Evolutionary conservation across 768 basidiomycete genomes (phyloP), one percentile per base, ranked within the genome.

Genomic region (Hortiboletus campestris): DNA sequence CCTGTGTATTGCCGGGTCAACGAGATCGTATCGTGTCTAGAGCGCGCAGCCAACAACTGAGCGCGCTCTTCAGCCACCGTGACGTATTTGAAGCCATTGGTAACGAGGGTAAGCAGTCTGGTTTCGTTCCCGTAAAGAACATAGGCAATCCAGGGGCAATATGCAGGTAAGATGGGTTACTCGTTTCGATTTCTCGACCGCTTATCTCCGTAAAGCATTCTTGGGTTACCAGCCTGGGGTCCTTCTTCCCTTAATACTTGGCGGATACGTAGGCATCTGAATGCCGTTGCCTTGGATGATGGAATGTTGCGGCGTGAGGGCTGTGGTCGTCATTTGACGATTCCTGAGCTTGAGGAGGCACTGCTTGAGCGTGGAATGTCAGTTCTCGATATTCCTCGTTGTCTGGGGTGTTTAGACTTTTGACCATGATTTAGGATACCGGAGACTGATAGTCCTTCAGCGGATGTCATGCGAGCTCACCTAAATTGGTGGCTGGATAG

Each of bases 1-100:
- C 92, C 0, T 93, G 91, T 66, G 79, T 94, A 51, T 80, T 94
- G 6, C 89, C 92, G 2, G 85, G 88, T 13, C 92, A 94, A 73
- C 83, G 76, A 66, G 68, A 86, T 75, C 74, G 93, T 74, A 76
- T 87, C 73, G 66, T 76, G 68, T 58, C 78, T 68, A 77, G 84
- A 74, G 69, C 78, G 64, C 61, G 79, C 71, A 65, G 82, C 36
- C 70, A 64, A 53, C 73, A 84, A 63, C 76, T 81, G 14, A 63
- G 73, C 6, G 73, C 76, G 54, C 63, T 77, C 2, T 52, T 69
- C 13, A 61, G 67, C n/a, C 72, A 81, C 54, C 72, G 72, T 20
- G 51, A 59, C 11, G 53, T 76, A 16, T 78, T 79, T 25, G 60
- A 73, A 35, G 72, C 70, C 14, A 61, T 64, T 6, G 70, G 68